Evolutionary conservation across 306 rosid species (phyloP).

Genomic region (Malus orientalis): DNA sequence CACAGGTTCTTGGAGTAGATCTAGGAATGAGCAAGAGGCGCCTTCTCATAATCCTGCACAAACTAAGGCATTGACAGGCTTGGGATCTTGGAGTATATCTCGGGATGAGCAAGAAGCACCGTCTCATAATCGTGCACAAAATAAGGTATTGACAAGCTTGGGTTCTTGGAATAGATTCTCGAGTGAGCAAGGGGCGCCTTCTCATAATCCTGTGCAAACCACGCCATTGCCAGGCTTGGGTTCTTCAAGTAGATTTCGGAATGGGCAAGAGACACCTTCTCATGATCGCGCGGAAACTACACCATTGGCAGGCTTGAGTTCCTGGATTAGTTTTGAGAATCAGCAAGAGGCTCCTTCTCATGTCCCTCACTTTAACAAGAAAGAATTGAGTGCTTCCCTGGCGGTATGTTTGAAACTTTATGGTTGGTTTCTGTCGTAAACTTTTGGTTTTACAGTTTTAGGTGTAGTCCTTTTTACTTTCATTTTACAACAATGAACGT

Average conservation of each 20-base stretch:
- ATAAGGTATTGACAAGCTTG: neutral
- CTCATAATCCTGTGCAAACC: neutral
- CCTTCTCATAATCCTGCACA: conserved; percentile 19
- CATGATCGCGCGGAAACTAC: conserved; percentile 8
- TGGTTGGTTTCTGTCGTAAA: conserved; percentile 1
- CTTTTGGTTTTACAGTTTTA: neutral
- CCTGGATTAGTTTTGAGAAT: too few species aligned
- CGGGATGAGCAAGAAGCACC: too few species aligned
- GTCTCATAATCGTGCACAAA: neutral
- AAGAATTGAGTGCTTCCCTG: conserved; percentile 50
- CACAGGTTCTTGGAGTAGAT: neutral
- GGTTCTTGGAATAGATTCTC: conserved; percentile 8
- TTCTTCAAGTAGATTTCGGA: conserved; percentile 10
- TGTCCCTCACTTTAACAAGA: conserved; percentile 32
- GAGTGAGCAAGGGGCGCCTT: conserved; percentile 33
- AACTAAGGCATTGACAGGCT: too few species aligned
- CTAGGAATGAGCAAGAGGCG: conserved; percentile 29
- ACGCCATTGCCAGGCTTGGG: neutral
- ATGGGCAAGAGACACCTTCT: conserved; percentile 31
- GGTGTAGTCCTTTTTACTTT: neutral
- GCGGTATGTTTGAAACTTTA: conserved; percentile 29
- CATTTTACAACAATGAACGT: neutral
- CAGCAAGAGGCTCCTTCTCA: neutral
- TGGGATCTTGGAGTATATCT: too few species aligned
- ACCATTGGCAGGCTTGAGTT: too few species aligned